A percentile compares a stretch with the other conserved stretches of the same genome.
Conservation (phyloP, 139 green algal genomes). For the Haematococcus lacustris region DNA sequence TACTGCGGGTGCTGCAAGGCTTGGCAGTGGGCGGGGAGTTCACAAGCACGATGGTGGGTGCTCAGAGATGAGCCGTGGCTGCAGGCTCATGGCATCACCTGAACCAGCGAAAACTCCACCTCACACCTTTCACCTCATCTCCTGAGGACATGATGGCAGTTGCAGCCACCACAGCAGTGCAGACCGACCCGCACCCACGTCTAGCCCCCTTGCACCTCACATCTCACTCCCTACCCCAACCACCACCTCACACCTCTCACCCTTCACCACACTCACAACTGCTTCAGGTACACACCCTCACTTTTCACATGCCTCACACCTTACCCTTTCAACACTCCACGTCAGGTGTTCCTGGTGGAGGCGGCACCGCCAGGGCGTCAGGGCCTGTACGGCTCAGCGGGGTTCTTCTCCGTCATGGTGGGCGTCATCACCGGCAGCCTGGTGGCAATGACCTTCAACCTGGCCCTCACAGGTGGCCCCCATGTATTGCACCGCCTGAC, state of each 20-base stretch:
- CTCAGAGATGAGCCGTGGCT: too few relatives aligned
- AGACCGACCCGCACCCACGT: too few relatives aligned
- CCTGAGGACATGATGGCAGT: too few relatives aligned
- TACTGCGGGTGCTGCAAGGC: conserved; percentile 24
- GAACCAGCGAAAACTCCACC: too few relatives aligned
- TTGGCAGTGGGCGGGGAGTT: conserved; percentile 41
- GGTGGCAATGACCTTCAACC: conserved; percentile 24
- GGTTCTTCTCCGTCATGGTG: conserved; percentile 32
- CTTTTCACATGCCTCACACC: not conserved
- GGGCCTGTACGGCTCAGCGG: conserved; percentile 17
- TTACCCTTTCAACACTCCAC: not conserved
- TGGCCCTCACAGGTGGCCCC: conserved; percentile 6
- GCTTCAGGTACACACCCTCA: too few relatives aligned
- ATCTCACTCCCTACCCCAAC: too few relatives aligned
- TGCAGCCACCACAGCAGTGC: too few relatives aligned
- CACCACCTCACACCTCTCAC: too few relatives aligned
- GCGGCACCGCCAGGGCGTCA: conserved; percentile 7
- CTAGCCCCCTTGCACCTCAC: too few relatives aligned
- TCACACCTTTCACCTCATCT: too few relatives aligned
- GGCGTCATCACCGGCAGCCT: not conserved
- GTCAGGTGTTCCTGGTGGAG: conserved; percentile 35
- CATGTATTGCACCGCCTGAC: not conserved
- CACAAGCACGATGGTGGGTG: conserved; percentile 31
- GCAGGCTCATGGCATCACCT: too few relatives aligned
- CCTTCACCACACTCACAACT: too few relatives aligned